Evolutionary conservation across 1,139 yeast species (phyloP), one percentile per base, ranked within the genome.

Genomic region (Maudiozyma humilis): DNA sequence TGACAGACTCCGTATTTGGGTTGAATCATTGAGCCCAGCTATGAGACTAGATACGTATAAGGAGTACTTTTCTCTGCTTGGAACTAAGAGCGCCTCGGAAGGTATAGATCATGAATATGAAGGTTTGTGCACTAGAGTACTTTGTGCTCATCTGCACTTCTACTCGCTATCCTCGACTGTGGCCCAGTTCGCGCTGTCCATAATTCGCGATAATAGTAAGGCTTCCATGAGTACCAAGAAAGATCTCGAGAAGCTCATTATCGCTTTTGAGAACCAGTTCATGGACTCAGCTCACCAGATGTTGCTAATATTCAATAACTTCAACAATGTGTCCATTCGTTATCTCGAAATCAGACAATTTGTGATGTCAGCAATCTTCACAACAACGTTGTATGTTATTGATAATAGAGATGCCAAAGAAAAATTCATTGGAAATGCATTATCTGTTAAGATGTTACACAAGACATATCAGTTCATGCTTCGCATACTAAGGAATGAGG

Each of bases 11-110:
- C 42, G 34, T 19, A 38, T 41, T 5, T 52, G 50, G 50, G 44
- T 42, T 32, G 44, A 43, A n/a, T 36, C 43, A 3, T 39, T 52
- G 27, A 54, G 51, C n/a, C 46, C 42, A 6, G 41, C 38, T 7
- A 39, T 51, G 36, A 43, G 43, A 18, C 36, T 45, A 6, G 50
- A 51, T 15, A 41, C 45, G 3, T 47, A 45, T 27, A 41, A 47
- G 33, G 43, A 47, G 15, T 47, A 42, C 33, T 42, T 46, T 31
- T 44, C 42, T 14, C 33, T 50, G n/a, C 29, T 46, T n/a, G 42
- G 42, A 8, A 36, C 35, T 18, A 48, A 46, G 29, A 36, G 44
- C 17, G 23, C 39, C 1, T 27, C 40, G 10, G 38, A 42, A 2
- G 33, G 29, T 12, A 35, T 47, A 12, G 47, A 41, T n/a, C 29